Percentiles rank a stretch among this genome's conserved stretches.
Conservation (phyloP, 2,329 filamentous ascomycete species). For the Aspergillus sp. region DNA sequence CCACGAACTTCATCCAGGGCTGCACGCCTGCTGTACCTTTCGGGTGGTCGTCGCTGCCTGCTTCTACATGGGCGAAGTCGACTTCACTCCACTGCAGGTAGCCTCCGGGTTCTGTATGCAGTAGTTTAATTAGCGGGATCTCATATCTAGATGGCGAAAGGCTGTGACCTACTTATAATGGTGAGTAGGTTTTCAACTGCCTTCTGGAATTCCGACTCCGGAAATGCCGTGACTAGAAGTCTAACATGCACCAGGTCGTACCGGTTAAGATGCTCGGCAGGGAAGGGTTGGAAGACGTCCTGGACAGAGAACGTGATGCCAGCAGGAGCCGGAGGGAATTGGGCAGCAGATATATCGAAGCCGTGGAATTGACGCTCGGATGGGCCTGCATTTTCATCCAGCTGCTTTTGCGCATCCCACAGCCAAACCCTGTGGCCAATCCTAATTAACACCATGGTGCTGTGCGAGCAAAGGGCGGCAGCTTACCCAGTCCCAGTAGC, state of each 20-base stretch:
- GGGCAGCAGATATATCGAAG: conserved; percentile 1
- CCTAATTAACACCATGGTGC: not conserved
- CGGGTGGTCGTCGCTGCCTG: not conserved
- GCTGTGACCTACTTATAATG: not conserved
- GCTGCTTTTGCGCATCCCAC: not conserved
- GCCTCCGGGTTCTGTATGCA: not conserved
- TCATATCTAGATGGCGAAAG: not conserved
- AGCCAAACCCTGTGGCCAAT: not conserved
- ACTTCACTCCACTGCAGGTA: conserved; percentile 7
- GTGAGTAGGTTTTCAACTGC: not conserved
- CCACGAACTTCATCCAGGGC: not conserved
- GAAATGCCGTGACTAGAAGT: not conserved
- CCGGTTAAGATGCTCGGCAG: not conserved
- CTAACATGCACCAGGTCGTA: conserved; percentile 7
- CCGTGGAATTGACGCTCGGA: not conserved
- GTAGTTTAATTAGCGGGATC: not conserved
- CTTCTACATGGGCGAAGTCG: not conserved
- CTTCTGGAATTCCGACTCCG: not conserved
- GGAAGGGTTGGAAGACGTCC: conserved; percentile 2
- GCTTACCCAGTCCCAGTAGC: conserved; percentile 8
- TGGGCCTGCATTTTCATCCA: not conserved
- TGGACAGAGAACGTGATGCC: not conserved
- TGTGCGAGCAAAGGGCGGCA: not conserved
- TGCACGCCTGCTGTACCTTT: not conserved
- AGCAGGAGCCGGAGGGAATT: not conserved